phyloP scores from a whole-genome alignment of 2,329 filamentous ascomycete genomes.

The Polychaeton citri region DNA sequence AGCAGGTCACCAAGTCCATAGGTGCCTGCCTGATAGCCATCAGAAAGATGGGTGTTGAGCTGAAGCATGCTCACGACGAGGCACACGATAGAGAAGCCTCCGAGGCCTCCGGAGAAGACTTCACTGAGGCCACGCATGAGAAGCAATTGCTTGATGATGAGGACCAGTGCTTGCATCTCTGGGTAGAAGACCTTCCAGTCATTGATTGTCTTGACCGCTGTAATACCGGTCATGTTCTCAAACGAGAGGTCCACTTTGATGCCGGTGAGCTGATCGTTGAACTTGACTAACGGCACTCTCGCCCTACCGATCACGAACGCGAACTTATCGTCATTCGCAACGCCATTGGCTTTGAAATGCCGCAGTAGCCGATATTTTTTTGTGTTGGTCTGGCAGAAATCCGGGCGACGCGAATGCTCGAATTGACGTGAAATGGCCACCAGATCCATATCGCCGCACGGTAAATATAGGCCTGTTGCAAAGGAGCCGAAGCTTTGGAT shows the following conservation, averaged over 20 bases:
- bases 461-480: constrained; percentile 60
- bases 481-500: constrained; percentile 86
- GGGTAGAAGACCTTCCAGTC: constrained; percentile 70
- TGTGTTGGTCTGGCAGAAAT: constrained; percentile 36
- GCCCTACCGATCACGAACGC: constrained; percentile 55
- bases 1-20: constrained; percentile 56
- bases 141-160: constrained; percentile 84
- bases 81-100: constrained; percentile 89
- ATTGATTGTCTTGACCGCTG: constrained; percentile 67
- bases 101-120: constrained; percentile 78
- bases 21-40: neutral
- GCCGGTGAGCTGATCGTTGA: constrained; percentile 61
- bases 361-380: constrained; percentile 49
- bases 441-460: constrained; percentile 84
- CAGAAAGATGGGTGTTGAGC: constrained; percentile 42
- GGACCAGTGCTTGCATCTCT: constrained; percentile 73
- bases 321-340: constrained; percentile 47
- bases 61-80: constrained; percentile 82
- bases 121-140: constrained; percentile 84
- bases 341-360: constrained; percentile 41
- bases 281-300: constrained; percentile 87
- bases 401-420: constrained; percentile 38
- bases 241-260: constrained; percentile 89
- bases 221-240: constrained; percentile 73
- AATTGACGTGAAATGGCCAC: constrained; percentile 59